These are phyloP conservation scores for Spirogloea muscicola DNA, from an alignment of 139 green algal species.

Conservation along the genomic window DNA sequence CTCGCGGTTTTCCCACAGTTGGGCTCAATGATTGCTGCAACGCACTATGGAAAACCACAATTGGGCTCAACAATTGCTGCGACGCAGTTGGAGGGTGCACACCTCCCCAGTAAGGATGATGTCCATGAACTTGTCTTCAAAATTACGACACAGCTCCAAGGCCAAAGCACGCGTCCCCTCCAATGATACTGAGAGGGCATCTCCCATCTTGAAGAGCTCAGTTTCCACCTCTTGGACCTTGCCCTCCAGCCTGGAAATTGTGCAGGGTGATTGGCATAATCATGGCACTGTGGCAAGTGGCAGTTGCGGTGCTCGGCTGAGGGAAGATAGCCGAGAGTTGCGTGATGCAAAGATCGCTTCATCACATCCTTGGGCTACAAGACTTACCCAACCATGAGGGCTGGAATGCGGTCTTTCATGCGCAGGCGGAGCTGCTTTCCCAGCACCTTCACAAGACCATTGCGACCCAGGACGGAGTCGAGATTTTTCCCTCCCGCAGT, in stretches of 20 bases:
- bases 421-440: not conserved
- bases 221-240: slow-evolving; percentile 59
- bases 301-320: no score
- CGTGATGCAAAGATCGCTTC: no score
- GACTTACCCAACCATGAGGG: slow-evolving; percentile 17
- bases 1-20: no score
- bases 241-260: slow-evolving; percentile 18
- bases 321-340: no score
- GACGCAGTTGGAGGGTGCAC: no score
- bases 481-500: slow-evolving; percentile 5
- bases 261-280: no score
- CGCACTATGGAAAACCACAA: no score
- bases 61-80: no score
- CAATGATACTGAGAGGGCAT: slow-evolving; percentile 60
- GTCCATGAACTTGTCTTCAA: slow-evolving; percentile 73
- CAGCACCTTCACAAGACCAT: slow-evolving; percentile 3
- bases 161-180: slow-evolving; percentile 57
- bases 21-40: no score
- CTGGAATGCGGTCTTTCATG: slow-evolving; percentile 32
- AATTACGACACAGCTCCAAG: slow-evolving; percentile 82
- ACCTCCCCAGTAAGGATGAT: no score
- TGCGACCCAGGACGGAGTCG: slow-evolving; percentile 4
- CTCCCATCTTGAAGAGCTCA: slow-evolving; percentile 69
- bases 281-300: no score
- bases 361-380: not conserved